These are phyloP conservation scores for Aspergillus ochraceoroseus DNA, from an alignment of 2,329 filamentous ascomycete species.

Conservation along the genomic window DNA sequence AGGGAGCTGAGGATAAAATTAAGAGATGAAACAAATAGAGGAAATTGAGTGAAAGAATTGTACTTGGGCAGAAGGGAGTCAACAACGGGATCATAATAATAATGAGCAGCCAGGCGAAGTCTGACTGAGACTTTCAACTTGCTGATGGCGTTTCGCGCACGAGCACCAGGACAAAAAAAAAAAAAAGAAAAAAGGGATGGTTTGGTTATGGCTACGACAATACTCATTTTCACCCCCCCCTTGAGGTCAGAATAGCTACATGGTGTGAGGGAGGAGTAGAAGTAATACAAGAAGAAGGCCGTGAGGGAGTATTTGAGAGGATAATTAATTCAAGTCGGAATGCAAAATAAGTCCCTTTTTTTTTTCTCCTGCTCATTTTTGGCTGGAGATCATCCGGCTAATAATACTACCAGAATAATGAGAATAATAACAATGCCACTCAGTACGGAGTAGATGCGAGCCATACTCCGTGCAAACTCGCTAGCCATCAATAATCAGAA, in stretches of 20 bases:
- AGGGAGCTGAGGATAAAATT: background rate
- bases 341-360: slow-evolving; percentile 2
- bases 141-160: slow-evolving; percentile 7
- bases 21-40: background rate
- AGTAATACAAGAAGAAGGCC: background rate
- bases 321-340: slow-evolving; percentile 4
- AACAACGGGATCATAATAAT: slow-evolving; percentile 1
- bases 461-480: too few species aligned
- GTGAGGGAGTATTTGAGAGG: background rate
- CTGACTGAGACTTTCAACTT: too few species aligned
- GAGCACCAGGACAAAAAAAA: slow-evolving; percentile 11
- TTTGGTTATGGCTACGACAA: slow-evolving; percentile 10
- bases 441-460: too few species aligned
- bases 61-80: background rate
- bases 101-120: background rate
- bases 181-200: slow-evolving; percentile 5
- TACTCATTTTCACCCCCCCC: background rate
- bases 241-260: background rate
- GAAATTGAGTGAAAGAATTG: slow-evolving; percentile 1
- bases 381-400: slow-evolving; percentile 5
- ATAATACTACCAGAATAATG: slow-evolving; percentile 3
- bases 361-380: slow-evolving; percentile 6
- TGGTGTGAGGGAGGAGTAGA: too few species aligned
- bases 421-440: background rate
- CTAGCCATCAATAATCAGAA: background rate